phyloP scores from a whole-genome alignment of 169 alveolate species.

The Plasmodium cynomolgi region DNA sequence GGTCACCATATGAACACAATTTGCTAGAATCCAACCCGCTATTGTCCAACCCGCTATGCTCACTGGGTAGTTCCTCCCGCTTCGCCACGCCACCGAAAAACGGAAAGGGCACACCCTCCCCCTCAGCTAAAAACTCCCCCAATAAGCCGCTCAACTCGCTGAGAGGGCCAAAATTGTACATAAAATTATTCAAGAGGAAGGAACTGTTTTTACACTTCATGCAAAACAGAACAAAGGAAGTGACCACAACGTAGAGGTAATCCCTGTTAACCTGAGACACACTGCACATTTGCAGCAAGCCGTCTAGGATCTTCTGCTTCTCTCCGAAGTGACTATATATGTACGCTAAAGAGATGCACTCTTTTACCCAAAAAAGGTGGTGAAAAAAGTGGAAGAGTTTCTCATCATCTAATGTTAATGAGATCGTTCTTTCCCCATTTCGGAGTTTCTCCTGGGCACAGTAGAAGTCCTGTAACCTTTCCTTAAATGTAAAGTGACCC shows the following conservation, averaged over 20 bases:
- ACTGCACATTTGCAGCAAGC: conserved; percentile 48
- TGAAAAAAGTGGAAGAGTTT: conserved; percentile 39
- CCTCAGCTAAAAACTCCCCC: not conserved
- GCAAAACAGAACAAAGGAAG: conserved; percentile 55
- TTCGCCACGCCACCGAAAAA: not conserved
- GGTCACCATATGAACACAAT: not conserved
- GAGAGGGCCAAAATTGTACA: conserved; percentile 15
- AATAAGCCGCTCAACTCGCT: conserved; percentile 19
- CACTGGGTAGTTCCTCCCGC: not conserved
- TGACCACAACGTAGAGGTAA: conserved; percentile 37
- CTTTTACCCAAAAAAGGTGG: conserved; percentile 55
- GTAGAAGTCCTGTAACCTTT: conserved; percentile 47
- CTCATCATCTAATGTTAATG: conserved; percentile 25
- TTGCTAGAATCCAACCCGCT: not conserved
- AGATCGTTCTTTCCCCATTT: conserved; percentile 12
- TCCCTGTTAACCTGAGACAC: conserved; percentile 46
- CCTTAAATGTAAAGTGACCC: conserved; percentile 43
- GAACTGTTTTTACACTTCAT: conserved; percentile 47
- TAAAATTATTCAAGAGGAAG: conserved; percentile 26
- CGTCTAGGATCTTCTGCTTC: conserved; percentile 41
- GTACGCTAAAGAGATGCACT: conserved; percentile 46
- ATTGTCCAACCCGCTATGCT: not conserved
- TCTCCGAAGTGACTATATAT: conserved; percentile 38
- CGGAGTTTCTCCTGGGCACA: conserved; percentile 15
- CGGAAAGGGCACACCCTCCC: not conserved